Conservation (phyloP, 768 basidiomycete genomes). For the Leccinum incarnatum region DNA sequence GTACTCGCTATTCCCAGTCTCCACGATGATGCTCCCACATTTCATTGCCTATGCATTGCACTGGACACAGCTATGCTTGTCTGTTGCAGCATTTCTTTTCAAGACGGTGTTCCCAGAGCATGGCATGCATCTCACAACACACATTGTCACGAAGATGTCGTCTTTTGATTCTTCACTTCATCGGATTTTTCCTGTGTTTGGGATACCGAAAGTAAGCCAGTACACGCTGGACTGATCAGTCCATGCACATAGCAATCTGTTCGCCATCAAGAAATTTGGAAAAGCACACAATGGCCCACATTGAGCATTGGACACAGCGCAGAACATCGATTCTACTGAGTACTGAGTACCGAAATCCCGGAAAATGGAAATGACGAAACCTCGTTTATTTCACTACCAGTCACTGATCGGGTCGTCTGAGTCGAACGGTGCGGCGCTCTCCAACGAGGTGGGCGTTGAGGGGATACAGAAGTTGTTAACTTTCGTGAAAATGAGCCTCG, state of each 20-base stretch:
- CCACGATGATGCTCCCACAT: not conserved
- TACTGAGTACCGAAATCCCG: not conserved
- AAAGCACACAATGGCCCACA: not conserved
- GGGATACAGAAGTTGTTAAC: not conserved
- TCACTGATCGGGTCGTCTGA: not conserved
- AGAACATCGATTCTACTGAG: no score
- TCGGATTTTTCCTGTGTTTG: not conserved
- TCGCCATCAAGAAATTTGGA: not conserved
- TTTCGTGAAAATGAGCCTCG: not conserved
- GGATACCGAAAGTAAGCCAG: not conserved
- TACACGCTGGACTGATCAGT: not conserved
- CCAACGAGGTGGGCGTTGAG: not conserved
- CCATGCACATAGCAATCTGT: not conserved
- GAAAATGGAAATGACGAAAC: not conserved
- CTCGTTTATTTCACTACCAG: not conserved
- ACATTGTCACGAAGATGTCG: not conserved
- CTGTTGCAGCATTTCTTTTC: not conserved
- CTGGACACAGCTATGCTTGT: no score
- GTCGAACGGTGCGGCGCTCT: not conserved
- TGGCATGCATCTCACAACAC: not conserved
- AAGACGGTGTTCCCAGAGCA: no score
- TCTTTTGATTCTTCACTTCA: not conserved
- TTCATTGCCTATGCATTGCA: not conserved
- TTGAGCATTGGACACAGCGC: no score
- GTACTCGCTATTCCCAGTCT: not conserved